Base-by-base conservation (phyloP, 2,329 filamentous ascomycete species). In the Exophiala sp. region DNA sequence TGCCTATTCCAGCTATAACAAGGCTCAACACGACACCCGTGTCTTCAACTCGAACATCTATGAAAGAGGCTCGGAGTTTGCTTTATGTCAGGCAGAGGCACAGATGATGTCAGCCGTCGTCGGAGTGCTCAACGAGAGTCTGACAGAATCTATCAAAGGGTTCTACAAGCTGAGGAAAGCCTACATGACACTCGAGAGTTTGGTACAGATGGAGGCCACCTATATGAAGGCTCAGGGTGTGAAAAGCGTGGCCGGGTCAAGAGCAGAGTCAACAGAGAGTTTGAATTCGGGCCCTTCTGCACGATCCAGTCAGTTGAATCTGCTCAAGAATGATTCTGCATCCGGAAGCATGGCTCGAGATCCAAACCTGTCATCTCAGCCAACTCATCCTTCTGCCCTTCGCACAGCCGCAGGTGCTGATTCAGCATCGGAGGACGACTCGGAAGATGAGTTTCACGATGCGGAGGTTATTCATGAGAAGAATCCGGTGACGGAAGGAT, bases 111-210 rank as follows among this genome's bases (percentile, higher is more conserved):
- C 83, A 52, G 91, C 91, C 0, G 86, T 99, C 1, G 85, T 96
- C 0, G 89, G 85, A 0, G 89, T 97, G 12, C 75, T 97, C 63
- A 95, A 95, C 62, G 94, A 97, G 74, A 96, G 89, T 67, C 73
- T 97, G 64, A 92, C 91, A 0, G 94, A 97, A 69, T 90, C 85
- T 12, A 82, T 97, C 69, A 90, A 87, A 71, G 90, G 90, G 5
- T 97, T 97, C 66, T 95, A 95, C 68, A 95, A 94, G 71, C 72
- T 97, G 63, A 81, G 92, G 58, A 95, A 95, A 68, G 92, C 92
- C 0, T 97, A 88, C 65, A 75, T 90, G 36, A 87, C 90, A 0
- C 76, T 99, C 3, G 88, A 96, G 65, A 79, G 79, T 8, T 88
- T 99, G 51, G 79, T 91, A 66, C 81, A 87, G 56, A 81, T 86